A percentile compares a stretch with the other conserved stretches of the same genome.
Conservation (phyloP, 129 eudicot species). For the Daucus carota region DH1_v3.0 NC_030388.2:23517001-23517500, state of each 20-base stretch:
- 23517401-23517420: slow-evolving; percentile 28
- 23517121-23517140: slow-evolving; percentile 48
- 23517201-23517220: slow-evolving; percentile 20
- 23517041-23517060: slow-evolving; percentile 34
- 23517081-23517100: slow-evolving; percentile 31
- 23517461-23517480: not conserved
- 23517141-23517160: slow-evolving; percentile 40
- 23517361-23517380: slow-evolving; percentile 36
- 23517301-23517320: slow-evolving; percentile 54
- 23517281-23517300: slow-evolving; percentile 43
- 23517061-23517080: slow-evolving; percentile 42
- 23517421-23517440: slow-evolving; percentile 45
- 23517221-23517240: slow-evolving; percentile 31
- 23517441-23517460: slow-evolving; percentile 35
- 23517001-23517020: slow-evolving; percentile 36
- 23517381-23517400: not conserved
- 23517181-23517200: not conserved
- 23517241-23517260: slow-evolving; percentile 41
- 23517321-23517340: slow-evolving; percentile 39
- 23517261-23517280: slow-evolving; percentile 37
- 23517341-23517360: slow-evolving; percentile 50
- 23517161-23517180: not conserved
- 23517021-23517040: slow-evolving; percentile 34
- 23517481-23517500: not conserved
- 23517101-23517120: slow-evolving; percentile 43